phyloP scores from a whole-genome alignment of 75 land plant species.

The Adiantum capillusveneris region DNA sequence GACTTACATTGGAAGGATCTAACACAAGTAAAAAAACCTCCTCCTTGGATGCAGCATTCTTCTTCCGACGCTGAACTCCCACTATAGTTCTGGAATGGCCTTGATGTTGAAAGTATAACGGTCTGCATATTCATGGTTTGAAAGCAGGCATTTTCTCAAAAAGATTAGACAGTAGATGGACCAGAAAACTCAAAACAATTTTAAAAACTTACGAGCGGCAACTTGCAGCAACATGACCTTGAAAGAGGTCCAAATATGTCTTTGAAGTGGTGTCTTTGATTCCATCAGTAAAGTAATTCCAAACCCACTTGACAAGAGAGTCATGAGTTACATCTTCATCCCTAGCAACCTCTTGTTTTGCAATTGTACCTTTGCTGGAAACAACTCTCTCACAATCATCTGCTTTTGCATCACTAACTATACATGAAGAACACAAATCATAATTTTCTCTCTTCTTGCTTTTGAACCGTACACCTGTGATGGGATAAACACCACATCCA shows the following conservation, averaged over 20 bases:
- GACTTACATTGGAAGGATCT: constrained; percentile 61
- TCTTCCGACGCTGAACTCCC: constrained; percentile 67
- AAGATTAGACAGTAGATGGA: too few species aligned
- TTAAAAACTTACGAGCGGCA: constrained; percentile 48
- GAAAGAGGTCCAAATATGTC: constrained; percentile 6
- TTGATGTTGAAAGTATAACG: constrained; percentile 87
- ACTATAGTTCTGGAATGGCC: constrained; percentile 94
- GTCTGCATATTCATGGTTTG: constrained; percentile 32
- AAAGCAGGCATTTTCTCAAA: neutral
- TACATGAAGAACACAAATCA: constrained; percentile 28
- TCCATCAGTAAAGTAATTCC: constrained; percentile 66
- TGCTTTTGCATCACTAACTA: neutral
- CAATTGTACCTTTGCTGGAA: constrained; percentile 1
- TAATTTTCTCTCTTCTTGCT: constrained; percentile 7
- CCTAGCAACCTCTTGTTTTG: neutral
- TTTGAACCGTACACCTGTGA: constrained; percentile 22
- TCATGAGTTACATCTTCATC: constrained; percentile 33
- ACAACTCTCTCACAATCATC: constrained; percentile 9
- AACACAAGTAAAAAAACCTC: constrained; percentile 43
- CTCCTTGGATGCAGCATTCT: constrained; percentile 23
- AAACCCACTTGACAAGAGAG: constrained; percentile 80
- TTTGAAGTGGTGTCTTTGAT: neutral
- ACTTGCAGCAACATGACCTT: constrained; percentile 28
- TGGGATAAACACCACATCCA: constrained; percentile 25
- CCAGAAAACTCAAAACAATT: too few species aligned